A percentile compares a stretch with the other conserved stretches of the same genome.
Evolutionary conservation across 176 grass and related monocot genomes (phyloP).

Genomic region (Oropetium thomaeum): DNA sequence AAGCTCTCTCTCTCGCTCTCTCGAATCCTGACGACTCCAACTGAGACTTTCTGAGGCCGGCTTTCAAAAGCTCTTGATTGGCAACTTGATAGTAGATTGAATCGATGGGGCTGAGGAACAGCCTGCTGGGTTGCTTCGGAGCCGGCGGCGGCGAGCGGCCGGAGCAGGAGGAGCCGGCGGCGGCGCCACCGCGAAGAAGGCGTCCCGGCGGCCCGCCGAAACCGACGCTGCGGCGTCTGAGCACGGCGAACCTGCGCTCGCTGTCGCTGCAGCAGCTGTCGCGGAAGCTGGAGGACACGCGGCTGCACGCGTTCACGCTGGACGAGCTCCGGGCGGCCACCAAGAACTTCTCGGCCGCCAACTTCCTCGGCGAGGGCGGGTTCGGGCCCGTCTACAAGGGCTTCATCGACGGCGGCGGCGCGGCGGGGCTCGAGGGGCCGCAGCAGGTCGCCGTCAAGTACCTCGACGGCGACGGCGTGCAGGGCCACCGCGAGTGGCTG

Average conservation of each 20-base stretch:
- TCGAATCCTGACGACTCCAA: too few species aligned
- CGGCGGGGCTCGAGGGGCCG: conserved; percentile 48
- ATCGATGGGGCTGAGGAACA: conserved; percentile 29
- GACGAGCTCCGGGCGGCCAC: conserved; percentile 69
- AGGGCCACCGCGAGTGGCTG: conserved; percentile 94
- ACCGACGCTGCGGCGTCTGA: conserved; percentile 26
- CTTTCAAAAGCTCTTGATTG: neutral
- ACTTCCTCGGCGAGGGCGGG: conserved; percentile 80
- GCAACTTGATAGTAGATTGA: neutral
- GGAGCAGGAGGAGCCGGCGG: neutral
- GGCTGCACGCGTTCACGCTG: conserved; percentile 80
- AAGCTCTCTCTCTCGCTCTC: neutral
- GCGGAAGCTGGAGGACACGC: conserved; percentile 62
- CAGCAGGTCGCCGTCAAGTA: conserved; percentile 96
- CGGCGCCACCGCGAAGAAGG: neutral
- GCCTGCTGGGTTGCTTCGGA: conserved; percentile 49
- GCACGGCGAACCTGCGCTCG: conserved; percentile 48
- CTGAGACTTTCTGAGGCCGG: too few species aligned
- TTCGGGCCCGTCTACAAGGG: conserved; percentile 98
- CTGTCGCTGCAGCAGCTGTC: conserved; percentile 78
- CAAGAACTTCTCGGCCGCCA: conserved; percentile 63
- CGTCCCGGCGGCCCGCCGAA: neutral
- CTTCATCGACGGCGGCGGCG: conserved; percentile 44
- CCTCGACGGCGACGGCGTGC: conserved; percentile 71
- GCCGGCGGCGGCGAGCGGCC: neutral